Evolutionary conservation across 2,329 filamentous ascomycete genomes (phyloP).

Genomic region (Nothopassalora personata): DNA sequence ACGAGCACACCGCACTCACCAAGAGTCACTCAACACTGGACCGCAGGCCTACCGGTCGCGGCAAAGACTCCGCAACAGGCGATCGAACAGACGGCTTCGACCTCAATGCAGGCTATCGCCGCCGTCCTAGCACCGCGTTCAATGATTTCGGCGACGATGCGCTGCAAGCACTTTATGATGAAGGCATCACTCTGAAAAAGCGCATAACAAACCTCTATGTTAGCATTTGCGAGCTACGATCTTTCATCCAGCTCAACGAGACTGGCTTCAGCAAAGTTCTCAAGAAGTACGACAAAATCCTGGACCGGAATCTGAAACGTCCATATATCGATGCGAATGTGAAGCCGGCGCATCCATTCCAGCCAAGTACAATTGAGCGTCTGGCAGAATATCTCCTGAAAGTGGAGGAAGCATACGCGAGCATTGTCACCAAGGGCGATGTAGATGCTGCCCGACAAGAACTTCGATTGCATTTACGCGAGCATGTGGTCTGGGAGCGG

Average conservation of each 20-base stretch:
- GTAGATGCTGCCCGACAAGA: slow-evolving; percentile 72
- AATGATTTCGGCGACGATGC: slow-evolving; percentile 76
- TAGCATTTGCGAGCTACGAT: slow-evolving; percentile 88
- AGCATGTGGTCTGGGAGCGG: slow-evolving; percentile 97
- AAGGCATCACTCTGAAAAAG: slow-evolving; percentile 85
- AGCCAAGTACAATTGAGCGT: slow-evolving; percentile 61
- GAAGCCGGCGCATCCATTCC: slow-evolving; percentile 75
- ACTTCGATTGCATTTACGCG: slow-evolving; percentile 80
- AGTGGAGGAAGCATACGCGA: slow-evolving; percentile 75
- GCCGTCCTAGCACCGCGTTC: slow-evolving; percentile 60
- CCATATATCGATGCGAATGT: slow-evolving; percentile 71
- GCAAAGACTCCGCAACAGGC: slow-evolving; percentile 20
- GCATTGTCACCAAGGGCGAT: slow-evolving; percentile 78
- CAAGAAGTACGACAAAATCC: slow-evolving; percentile 97
- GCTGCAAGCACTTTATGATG: slow-evolving; percentile 62
- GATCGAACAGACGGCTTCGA: slow-evolving; percentile 14
- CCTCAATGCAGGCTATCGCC: slow-evolving; percentile 42
- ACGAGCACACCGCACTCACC: slow-evolving; percentile 42
- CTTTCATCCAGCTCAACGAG: slow-evolving; percentile 90
- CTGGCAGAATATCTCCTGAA: slow-evolving; percentile 67
- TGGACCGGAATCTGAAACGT: slow-evolving; percentile 73
- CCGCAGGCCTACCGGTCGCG: slow-evolving; percentile 18
- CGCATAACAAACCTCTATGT: slow-evolving; percentile 83
- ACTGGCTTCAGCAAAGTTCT: slow-evolving; percentile 94
- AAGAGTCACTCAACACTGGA: slow-evolving; percentile 29